A percentile compares a stretch with the other conserved stretches of the same genome.
Conservation (phyloP, 1,139 yeast species). For the Kodamaea ohmeri region DNA sequence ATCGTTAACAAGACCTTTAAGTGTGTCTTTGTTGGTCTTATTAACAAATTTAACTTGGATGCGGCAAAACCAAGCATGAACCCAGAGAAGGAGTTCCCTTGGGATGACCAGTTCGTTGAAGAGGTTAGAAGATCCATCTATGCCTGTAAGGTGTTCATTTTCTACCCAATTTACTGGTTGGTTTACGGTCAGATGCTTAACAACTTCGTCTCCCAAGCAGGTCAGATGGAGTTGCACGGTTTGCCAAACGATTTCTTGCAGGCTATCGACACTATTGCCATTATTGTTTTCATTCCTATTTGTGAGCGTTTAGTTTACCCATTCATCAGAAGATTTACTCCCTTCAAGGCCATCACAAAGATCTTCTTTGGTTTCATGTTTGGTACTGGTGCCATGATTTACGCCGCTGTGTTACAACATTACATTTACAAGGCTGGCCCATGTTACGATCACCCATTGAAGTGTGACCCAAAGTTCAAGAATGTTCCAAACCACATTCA, state of each 20-base stretch:
- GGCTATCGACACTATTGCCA: slow-evolving; percentile 59
- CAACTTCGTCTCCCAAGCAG: slow-evolving; percentile 66
- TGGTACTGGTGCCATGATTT: slow-evolving; percentile 67
- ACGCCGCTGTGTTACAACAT: slow-evolving; percentile 80
- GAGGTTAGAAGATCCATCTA: slow-evolving; percentile 56
- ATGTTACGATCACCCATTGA: slow-evolving; percentile 62
- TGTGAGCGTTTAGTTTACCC: slow-evolving; percentile 56
- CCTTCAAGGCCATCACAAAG: slow-evolving; percentile 68
- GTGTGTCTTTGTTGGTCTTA: slow-evolving; percentile 44
- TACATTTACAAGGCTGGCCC: slow-evolving; percentile 72
- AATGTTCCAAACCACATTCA: slow-evolving; percentile 51
- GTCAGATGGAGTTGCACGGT: slow-evolving; percentile 59
- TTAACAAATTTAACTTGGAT: slow-evolving; percentile 50
- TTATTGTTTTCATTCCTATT: slow-evolving; percentile 61
- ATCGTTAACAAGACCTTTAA: slow-evolving; percentile 57
- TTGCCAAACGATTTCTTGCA: slow-evolving; percentile 68
- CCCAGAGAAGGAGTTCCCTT: slow-evolving; percentile 46
- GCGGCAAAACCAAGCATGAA: slow-evolving; percentile 53
- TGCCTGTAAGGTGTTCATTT: slow-evolving; percentile 63
- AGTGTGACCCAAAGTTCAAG: slow-evolving; percentile 28
- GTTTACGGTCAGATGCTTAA: slow-evolving; percentile 66
- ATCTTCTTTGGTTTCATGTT: slow-evolving; percentile 74
- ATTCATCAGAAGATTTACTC: slow-evolving; percentile 49
- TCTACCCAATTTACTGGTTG: slow-evolving; percentile 66
- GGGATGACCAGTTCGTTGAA: slow-evolving; percentile 63